Evolutionary conservation across 2,329 filamentous ascomycete genomes (phyloP), one percentile per base, ranked within the genome.

Genomic region (Apiospora phragmitis): DNA sequence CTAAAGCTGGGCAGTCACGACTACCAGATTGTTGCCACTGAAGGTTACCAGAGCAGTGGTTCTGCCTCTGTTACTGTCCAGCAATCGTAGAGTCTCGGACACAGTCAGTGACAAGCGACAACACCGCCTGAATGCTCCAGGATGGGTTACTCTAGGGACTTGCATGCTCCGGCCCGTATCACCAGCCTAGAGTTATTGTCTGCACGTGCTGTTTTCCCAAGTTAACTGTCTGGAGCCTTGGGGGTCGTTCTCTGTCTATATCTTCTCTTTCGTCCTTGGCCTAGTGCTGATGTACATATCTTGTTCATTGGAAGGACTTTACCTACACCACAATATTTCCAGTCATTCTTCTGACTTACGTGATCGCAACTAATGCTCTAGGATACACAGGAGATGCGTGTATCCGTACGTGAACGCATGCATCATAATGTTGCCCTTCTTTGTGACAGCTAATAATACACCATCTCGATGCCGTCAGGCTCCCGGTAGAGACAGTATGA

Each of bases 1-100:
- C 72, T 81, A 65, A 75, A 75, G 43, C 78, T 81, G 62, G 78
- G 78, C 70, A 75, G 75, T 29, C 78, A 79, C 74, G 74, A 81
- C 74, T 81, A 81, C 74, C 79, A 80, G 75, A 80, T 81, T 73
- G 72, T 71, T 32, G 70, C 70, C 4, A 71, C 70, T 14, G 70
- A 71, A 55, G 70, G 70, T 16, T 71, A 71, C 43, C 65, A 68
- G 51, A 70, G 68, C 51, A 71, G 70, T 16, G 70, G 70, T 18
- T 62, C 59, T 32, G 70, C 70, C 12, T 32, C 18, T 2, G 69
- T 71, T 29, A 71, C 65, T 14, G 70, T 71, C 42, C 26, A 62
- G 29, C 55, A 62, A 24, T 24, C 55, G 45, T 35, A 68, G 67
- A n/a, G 38, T 42, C 21, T 45, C 49, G 12, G 55, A 21, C 55